Evolutionary conservation across 2,329 filamentous ascomycete genomes (phyloP), one percentile per base, ranked within the genome.

Genomic region (Tolypocladium guangdongense): DNA sequence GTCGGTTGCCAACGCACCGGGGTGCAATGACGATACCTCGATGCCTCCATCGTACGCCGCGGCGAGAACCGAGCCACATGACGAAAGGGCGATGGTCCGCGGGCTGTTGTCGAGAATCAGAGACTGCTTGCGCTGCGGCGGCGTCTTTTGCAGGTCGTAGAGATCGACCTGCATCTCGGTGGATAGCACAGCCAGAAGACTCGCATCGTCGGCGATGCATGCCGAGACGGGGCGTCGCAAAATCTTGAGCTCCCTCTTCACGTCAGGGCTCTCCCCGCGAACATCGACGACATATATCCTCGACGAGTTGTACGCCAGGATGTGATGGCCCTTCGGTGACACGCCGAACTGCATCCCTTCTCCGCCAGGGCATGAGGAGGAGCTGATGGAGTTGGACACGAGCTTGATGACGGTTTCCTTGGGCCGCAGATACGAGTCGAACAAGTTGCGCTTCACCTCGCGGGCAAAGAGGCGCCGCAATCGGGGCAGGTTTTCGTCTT

Each of bases 21-120:
- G 75, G 49, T 81, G 81, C 39, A 95, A 73, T 6, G 89, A 87
- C 32, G 88, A 84, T 0, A 96, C 87, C 67, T 96, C 90, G 57
- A 96, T 91, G n/a, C 88, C 88, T 53, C 88, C 87, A 63, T 90
- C 84, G 67, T 91, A 95, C 8, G 90, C 90, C 18, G 89, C 86
- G 27, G 90, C 90, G 47, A 96, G 71, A 16, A 96, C 87, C 45
- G 85, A 83, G 27, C 88, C 89, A 58, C 86, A 88, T 1, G 90
- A 88, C 0, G 90, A 92, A 33, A 96, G 72, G 18, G 87, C 84
- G 58, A 96, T 86, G 16, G 88, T 83, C 52, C 84, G 82, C 10
- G 90, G 88, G 53, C 82, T 81, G 66, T 93, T 85, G 62, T 92
- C 87, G 56, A 96, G 76, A 47, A 87, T 80, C 54, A 96, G 78